phyloP scores from a whole-genome alignment of 2,329 filamentous ascomycete genomes.

The Exophiala viscosa region DNA sequence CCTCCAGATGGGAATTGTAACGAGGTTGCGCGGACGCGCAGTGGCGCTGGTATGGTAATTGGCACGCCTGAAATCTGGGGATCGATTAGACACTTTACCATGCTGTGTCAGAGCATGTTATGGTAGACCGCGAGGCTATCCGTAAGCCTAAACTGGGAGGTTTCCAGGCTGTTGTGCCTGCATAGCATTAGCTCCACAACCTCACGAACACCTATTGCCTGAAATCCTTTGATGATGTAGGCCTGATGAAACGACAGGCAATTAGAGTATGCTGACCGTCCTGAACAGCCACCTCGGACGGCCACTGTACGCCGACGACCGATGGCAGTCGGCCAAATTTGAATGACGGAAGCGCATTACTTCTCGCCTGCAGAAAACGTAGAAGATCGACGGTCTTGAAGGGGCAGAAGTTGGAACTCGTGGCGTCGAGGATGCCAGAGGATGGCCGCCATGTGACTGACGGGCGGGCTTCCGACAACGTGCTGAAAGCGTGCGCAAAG shows the following conservation, averaged over 20 bases:
- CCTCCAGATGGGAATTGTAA: too few relatives aligned
- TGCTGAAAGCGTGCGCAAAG: background rate
- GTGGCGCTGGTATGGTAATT: too few relatives aligned
- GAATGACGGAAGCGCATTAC: background rate
- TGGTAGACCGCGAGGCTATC: too few relatives aligned
- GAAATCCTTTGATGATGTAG: background rate
- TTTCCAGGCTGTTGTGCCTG: too few relatives aligned
- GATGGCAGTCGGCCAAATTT: background rate
- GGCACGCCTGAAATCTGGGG: too few relatives aligned
- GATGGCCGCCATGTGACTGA: slow-evolving; percentile 1
- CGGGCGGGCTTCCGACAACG: background rate
- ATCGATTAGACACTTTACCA: too few relatives aligned
- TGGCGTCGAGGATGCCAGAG: background rate
- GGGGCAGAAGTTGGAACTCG: background rate
- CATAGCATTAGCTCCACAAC: too few relatives aligned
- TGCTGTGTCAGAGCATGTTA: too few relatives aligned
- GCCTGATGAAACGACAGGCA: background rate
- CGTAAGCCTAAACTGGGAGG: too few relatives aligned
- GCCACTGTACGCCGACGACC: background rate
- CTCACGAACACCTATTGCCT: too few relatives aligned
- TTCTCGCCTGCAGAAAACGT: background rate
- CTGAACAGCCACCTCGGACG: background rate
- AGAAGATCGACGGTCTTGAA: background rate
- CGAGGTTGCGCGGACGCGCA: too few relatives aligned
- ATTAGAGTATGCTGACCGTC: background rate